Percentiles rank a stretch among this genome's conserved stretches.
These are phyloP conservation scores for Emydomyces testavorans DNA, from an alignment of 2,329 filamentous ascomycete species.

Conservation along the genomic window DNA sequence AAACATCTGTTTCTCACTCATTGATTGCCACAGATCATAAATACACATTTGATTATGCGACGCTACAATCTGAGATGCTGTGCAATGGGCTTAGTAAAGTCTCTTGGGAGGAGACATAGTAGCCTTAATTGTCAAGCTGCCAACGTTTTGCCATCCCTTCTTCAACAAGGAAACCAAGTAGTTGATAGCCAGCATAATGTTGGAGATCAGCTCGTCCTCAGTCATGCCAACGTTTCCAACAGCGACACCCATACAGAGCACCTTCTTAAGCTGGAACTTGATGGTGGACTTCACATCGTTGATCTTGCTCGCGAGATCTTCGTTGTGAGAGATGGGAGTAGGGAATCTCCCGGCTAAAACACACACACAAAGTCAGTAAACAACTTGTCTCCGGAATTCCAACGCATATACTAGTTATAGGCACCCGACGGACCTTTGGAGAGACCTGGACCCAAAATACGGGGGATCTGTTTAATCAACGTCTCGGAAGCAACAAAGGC, in stretches of 20 bases:
- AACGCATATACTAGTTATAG: neutral
- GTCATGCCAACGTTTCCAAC: conserved; percentile 98
- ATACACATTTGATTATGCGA: neutral
- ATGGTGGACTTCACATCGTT: conserved; percentile 99
- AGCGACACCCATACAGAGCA: conserved; percentile 98
- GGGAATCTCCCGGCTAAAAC: conserved; percentile 93
- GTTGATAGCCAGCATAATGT: conserved; percentile 99
- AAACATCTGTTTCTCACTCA: conserved; percentile 1
- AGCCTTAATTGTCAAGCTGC: conserved; percentile 99
- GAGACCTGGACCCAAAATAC: conserved; percentile 97
- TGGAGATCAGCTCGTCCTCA: conserved; percentile 87
- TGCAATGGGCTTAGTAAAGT: conserved; percentile 69
- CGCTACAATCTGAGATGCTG: conserved; percentile 11
- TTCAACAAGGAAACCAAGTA: conserved; percentile 98
- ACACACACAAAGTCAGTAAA: conserved; percentile 13
- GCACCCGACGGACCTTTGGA: conserved; percentile 62
- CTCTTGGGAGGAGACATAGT: conserved; percentile 98
- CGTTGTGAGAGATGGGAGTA: conserved; percentile 90
- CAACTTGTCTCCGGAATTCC: conserved; percentile 1
- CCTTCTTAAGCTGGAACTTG: conserved; percentile 99
- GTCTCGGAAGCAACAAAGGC: conserved; percentile 95
- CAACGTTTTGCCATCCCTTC: conserved; percentile 99
- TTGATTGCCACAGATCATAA: conserved; percentile 8
- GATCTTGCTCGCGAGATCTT: conserved; percentile 90
- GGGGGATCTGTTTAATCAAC: conserved; percentile 99